Conservation (phyloP, 257 asterid genomes). For the Cynanchum wilfordii region DNA sequence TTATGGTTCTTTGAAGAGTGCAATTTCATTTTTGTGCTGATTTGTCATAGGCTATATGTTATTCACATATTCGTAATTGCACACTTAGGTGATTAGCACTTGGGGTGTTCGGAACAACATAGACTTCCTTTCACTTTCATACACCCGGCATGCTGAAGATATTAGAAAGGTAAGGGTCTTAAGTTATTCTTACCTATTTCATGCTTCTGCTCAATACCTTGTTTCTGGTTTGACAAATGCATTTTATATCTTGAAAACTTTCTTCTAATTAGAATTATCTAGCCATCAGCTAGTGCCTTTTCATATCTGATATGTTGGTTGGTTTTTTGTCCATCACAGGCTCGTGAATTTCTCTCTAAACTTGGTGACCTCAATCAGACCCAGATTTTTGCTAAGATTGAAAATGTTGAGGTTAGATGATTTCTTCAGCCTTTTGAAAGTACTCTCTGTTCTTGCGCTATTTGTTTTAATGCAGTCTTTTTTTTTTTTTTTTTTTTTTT, state of each 20-base stretch:
- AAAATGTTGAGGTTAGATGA: conserved; percentile 73
- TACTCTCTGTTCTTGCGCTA: background rate
- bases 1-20: background rate
- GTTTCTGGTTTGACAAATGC: background rate
- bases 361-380: conserved; percentile 68
- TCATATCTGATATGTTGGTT: background rate
- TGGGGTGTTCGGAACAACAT: conserved; percentile 85
- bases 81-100: conserved; percentile 63
- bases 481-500: background rate
- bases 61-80: background rate
- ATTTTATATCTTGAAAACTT: background rate
- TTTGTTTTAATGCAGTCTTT: background rate
- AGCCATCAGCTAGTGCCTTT: background rate
- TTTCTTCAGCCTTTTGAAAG: background rate
- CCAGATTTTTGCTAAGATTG: conserved; percentile 79
- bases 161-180: conserved; percentile 39
- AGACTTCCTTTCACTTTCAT: conserved; percentile 73
- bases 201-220: background rate
- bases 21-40: background rate
- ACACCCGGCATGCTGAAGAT: conserved; percentile 83
- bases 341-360: conserved; percentile 72
- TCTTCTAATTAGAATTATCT: background rate
- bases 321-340: conserved; percentile 40
- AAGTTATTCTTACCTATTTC: background rate
- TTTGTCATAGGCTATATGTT: background rate